Evolutionary conservation across 2,329 filamentous ascomycete species (phyloP).

Genomic region (Colletotrichum neosansevieriae): DNA sequence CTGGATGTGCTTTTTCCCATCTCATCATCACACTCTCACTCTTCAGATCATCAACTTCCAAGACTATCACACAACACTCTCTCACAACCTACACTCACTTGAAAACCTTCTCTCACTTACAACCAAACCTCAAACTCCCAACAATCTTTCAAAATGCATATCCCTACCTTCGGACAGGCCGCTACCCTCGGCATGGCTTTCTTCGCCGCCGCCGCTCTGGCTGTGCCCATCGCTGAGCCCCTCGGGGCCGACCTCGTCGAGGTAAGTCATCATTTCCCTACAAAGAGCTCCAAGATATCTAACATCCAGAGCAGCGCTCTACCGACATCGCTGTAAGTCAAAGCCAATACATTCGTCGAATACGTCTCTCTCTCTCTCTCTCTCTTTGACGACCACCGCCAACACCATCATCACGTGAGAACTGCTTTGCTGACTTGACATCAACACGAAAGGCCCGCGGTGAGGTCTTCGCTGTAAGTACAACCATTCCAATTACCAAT

Average conservation of each 20-base stretch:
- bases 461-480: conserved; percentile 21
- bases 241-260: conserved; percentile 19
- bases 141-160: conserved; percentile 24
- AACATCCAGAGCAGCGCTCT: conserved; percentile 11
- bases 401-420: background rate
- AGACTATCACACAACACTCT: too few relatives aligned
- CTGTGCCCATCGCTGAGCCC: conserved; percentile 25
- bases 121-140: background rate
- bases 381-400: background rate
- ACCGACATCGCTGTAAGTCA: conserved; percentile 23
- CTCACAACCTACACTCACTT: too few relatives aligned
- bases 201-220: conserved; percentile 25
- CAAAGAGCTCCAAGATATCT: too few relatives aligned
- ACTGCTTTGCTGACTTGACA: background rate
- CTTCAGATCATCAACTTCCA: too few relatives aligned
- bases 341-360: too few relatives aligned
- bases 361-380: background rate
- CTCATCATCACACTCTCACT: background rate
- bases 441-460: conserved; percentile 6
- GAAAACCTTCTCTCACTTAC: background rate
- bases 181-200: conserved; percentile 36
- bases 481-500: background rate
- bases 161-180: conserved; percentile 31
- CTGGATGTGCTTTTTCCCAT: background rate
- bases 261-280: background rate